These are phyloP conservation scores for Hypoxylon sp. DNA, from an alignment of 2,329 filamentous ascomycete species.

Conservation along the genomic window DNA sequence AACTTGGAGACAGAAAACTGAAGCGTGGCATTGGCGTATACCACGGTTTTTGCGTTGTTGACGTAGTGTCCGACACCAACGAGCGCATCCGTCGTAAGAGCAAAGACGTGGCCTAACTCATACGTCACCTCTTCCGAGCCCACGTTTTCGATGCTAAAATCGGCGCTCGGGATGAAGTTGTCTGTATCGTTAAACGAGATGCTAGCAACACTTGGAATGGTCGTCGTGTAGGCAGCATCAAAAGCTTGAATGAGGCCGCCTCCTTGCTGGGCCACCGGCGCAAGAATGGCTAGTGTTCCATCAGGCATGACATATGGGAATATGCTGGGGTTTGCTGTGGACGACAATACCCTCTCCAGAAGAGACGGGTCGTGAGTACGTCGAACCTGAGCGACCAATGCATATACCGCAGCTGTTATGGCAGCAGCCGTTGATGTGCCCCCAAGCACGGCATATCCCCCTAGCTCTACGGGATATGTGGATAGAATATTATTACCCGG, in stretches of 20 bases:
- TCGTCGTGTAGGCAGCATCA: constrained; percentile 55
- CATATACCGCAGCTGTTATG: constrained; percentile 59
- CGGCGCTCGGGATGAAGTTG: constrained; percentile 54
- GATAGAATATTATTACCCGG: constrained; percentile 67
- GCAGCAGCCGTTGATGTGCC: constrained; percentile 71
- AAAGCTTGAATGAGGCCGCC: constrained; percentile 59
- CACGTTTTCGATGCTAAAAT: constrained; percentile 58
- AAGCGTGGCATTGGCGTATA: constrained; percentile 31
- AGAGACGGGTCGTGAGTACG: constrained; percentile 49
- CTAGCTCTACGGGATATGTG: constrained; percentile 62
- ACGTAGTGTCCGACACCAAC: background rate
- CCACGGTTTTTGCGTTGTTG: constrained; percentile 28
- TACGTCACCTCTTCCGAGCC: constrained; percentile 55
- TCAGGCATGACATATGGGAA: constrained; percentile 53
- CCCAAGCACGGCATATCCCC: constrained; percentile 64
- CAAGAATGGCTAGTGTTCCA: constrained; percentile 41
- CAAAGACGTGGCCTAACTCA: constrained; percentile 51
- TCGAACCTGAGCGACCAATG: constrained; percentile 53
- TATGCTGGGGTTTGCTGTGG: constrained; percentile 49
- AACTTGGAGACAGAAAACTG: constrained; percentile 29
- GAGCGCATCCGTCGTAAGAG: constrained; percentile 56
- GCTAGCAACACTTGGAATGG: constrained; percentile 54
- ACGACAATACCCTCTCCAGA: constrained; percentile 50
- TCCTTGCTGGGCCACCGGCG: constrained; percentile 59
- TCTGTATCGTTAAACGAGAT: constrained; percentile 61